Conservation (phyloP, 176 grass and related monocot genomes). For the Themeda triandra region DNA sequence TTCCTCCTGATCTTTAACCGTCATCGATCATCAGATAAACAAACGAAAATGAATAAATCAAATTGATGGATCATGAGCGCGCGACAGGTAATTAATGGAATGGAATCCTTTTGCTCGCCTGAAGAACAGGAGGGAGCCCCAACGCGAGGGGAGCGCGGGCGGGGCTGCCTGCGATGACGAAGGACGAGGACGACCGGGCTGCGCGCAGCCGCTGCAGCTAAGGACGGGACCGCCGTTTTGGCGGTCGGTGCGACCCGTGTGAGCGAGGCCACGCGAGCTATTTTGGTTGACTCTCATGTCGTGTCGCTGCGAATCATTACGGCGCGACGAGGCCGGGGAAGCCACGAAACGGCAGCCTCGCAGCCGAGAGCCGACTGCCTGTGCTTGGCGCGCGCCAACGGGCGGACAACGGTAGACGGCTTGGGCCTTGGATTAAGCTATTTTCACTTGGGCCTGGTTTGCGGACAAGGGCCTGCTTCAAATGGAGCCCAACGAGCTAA, state of each 20-base stretch:
- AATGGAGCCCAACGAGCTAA: too few relatives aligned
- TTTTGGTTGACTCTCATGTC: slow-evolving; percentile 44
- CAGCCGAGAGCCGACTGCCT: too few relatives aligned
- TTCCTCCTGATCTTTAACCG: neutral
- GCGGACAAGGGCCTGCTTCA: too few relatives aligned
- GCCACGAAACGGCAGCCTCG: slow-evolving; percentile 3
- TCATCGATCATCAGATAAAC: neutral
- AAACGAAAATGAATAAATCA: neutral
- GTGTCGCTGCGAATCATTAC: neutral
- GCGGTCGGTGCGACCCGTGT: neutral
- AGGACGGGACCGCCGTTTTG: slow-evolving; percentile 38
- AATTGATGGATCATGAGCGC: neutral
- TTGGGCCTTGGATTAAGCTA: too few relatives aligned
- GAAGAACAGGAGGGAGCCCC: slow-evolving; percentile 37
- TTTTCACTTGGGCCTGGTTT: too few relatives aligned
- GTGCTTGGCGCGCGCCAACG: too few relatives aligned
- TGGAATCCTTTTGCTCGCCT: slow-evolving; percentile 6
- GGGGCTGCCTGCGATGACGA: neutral
- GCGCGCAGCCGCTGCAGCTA: slow-evolving; percentile 31
- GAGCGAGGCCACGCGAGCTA: neutral
- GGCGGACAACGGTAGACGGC: too few relatives aligned
- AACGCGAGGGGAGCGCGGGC: neutral
- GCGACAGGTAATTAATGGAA: too few relatives aligned
- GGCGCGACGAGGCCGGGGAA: slow-evolving; percentile 28
- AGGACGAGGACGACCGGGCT: neutral